A percentile compares a stretch with the other conserved stretches of the same genome.
phyloP scores from a whole-genome alignment of 2,329 filamentous ascomycete species.

The Herpotrichia juniperi region DNA sequence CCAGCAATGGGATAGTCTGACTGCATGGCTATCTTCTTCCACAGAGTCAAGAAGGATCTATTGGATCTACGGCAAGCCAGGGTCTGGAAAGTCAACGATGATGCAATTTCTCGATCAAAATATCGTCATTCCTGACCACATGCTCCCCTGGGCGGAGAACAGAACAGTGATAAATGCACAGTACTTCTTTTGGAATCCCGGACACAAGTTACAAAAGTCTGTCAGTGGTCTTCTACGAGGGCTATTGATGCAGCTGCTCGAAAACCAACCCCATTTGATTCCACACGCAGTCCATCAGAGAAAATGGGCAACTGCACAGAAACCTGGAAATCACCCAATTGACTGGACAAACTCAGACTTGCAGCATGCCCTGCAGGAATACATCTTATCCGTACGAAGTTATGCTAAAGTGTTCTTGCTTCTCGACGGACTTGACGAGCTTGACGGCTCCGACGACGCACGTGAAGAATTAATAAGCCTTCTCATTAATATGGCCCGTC shows the following conservation, averaged over 20 bases:
- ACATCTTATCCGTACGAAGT: background rate
- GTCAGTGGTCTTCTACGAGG: constrained; percentile 10
- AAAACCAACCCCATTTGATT: background rate
- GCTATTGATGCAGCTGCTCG: constrained; percentile 7
- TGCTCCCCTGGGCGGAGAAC: background rate
- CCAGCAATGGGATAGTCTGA: background rate
- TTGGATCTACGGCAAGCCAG: constrained; percentile 53
- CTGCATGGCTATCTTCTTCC: background rate
- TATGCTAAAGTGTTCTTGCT: constrained; percentile 1
- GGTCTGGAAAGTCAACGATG: constrained; percentile 56
- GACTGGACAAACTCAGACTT: background rate
- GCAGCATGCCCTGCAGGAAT: background rate
- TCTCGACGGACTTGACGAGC: constrained; percentile 14
- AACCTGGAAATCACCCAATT: background rate
- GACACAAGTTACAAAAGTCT: constrained; percentile 9
- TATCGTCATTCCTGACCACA: background rate
- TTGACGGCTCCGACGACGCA: constrained; percentile 4
- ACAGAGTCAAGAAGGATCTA: constrained; percentile 13
- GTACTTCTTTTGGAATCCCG: constrained; percentile 8
- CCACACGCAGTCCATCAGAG: background rate
- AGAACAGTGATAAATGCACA: background rate
- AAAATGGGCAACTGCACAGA: background rate
- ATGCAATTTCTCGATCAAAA: constrained; percentile 40
- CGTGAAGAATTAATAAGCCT: constrained; percentile 6
- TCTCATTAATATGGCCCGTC: constrained; percentile 1